phyloP scores from a whole-genome alignment of 345 rosid species.

The Triadica sebifera region DNA sequence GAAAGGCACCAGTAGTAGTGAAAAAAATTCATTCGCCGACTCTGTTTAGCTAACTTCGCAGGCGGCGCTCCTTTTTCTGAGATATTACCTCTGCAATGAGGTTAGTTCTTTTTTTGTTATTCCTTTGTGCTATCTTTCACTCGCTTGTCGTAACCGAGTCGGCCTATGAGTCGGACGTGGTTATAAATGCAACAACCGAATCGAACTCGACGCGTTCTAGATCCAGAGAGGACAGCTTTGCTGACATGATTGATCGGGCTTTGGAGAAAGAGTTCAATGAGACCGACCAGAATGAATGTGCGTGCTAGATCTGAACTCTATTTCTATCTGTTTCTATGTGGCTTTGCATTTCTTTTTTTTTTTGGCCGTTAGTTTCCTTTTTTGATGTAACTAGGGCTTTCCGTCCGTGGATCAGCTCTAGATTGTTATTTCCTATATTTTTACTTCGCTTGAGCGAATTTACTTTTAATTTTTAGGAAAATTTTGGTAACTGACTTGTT shows the following conservation, averaged over 20 bases:
- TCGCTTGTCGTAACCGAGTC: slow-evolving; percentile 24
- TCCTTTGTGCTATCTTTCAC: slow-evolving; percentile 1
- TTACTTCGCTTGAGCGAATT: background rate
- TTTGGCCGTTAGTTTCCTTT: background rate
- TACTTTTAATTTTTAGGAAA: slow-evolving; percentile 1
- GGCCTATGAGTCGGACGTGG: slow-evolving; percentile 29
- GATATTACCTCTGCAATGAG: slow-evolving; percentile 11
- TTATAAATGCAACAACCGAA: slow-evolving; percentile 5
- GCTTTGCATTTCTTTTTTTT: slow-evolving; percentile 3
- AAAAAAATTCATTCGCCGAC: background rate
- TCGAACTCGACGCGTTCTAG: slow-evolving; percentile 42
- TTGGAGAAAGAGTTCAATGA: slow-evolving; percentile 88
- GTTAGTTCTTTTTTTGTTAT: background rate
- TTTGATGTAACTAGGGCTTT: background rate
- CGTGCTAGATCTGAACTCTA: slow-evolving; percentile 25
- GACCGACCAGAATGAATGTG: slow-evolving; percentile 69
- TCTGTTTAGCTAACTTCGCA: background rate
- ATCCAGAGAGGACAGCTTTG: slow-evolving; percentile 69
- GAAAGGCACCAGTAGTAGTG: background rate
- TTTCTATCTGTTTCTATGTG: slow-evolving; percentile 4
- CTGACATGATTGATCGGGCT: slow-evolving; percentile 81
- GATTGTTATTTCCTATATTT: background rate
- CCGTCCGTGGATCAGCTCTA: background rate
- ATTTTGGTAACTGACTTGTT: background rate
- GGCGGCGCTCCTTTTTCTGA: background rate